Evolutionary conservation across 2,329 filamentous ascomycete genomes (phyloP), one percentile per base, ranked within the genome.

Genomic region (Phaeosphaeria sp.): DNA sequence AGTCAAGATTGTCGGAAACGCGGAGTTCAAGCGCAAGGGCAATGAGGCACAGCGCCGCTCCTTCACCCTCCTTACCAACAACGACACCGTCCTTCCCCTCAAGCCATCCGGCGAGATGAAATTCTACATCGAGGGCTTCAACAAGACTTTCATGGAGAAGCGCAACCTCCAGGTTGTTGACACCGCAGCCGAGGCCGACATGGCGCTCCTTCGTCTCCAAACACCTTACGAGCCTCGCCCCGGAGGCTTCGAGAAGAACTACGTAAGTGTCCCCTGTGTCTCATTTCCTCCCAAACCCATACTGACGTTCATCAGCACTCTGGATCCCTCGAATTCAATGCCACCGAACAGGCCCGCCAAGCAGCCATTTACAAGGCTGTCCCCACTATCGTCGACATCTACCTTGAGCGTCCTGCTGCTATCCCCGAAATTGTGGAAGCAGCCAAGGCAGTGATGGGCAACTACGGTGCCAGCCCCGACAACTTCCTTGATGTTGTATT

Each of bases 401-500:
- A 76, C 52, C 75, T 82, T n/a, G 78, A 80, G 51, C 77, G 80
- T 0, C 78, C 80, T 0, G 78, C 77, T 2, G 77, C 77, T 1
- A 71, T 83, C 20, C 79, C 80, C 1, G 79, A 82, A 39, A 61
- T 83, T 0, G 73, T 73, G 0, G 78, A 79, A 40, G 55, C 71
- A 3, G 76, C 77, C 1, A 65, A 69, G 6, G 80, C 78, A 1
- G 56, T 82, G 44, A 55, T 80, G 25, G 78, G 68, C 9, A 80
- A 74, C 59, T 82, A 74, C 51, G 80, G 80, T 0, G 77, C 75
- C 33, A 72, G 74, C 17, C 65, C 70, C 0, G 75, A 80, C 0
- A 80, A 80, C 0, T 80, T 82, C 54, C 59, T 83, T 3, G 81
- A 82, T 55, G 71, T 82, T 0, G 57, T 81, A 1, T 78, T 82